Conservation (phyloP, 176 grass and related monocot species). For the Bonia amplexicaulis region DNA sequence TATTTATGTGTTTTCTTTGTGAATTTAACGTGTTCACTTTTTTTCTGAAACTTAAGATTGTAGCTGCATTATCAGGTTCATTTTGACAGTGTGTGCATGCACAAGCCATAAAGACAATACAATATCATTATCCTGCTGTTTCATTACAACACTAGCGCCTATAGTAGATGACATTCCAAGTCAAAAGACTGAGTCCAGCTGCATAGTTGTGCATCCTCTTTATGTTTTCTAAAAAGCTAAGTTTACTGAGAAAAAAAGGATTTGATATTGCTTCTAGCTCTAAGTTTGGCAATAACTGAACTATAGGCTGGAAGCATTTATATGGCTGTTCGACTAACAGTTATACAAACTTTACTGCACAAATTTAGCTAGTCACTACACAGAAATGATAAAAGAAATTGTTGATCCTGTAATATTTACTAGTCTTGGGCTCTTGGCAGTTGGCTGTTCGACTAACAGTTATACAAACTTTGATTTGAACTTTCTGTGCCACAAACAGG, state of each 20-base stretch:
- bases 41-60: background rate
- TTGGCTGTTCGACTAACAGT: too few species aligned
- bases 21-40: background rate
- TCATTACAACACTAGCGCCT: background rate
- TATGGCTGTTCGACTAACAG: background rate
- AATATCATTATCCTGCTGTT: background rate
- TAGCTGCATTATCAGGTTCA: background rate
- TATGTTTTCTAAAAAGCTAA: background rate
- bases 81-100: background rate
- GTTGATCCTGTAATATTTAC: background rate
- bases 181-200: background rate
- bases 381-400: background rate
- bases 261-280: background rate
- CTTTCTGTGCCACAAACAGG: conserved; percentile 47
- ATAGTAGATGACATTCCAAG: background rate
- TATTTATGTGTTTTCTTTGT: conserved; percentile 2
- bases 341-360: background rate
- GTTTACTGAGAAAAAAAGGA: background rate
- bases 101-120: background rate
- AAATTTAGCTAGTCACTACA: background rate
- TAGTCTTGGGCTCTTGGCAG: background rate
- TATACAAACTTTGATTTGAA: background rate
- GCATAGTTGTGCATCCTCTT: background rate
- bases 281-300: background rate
- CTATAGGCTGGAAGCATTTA: background rate